These are phyloP conservation scores for Rutstroemia sp. DNA, from an alignment of 2,329 filamentous ascomycete genomes.

Conservation along the genomic window DNA sequence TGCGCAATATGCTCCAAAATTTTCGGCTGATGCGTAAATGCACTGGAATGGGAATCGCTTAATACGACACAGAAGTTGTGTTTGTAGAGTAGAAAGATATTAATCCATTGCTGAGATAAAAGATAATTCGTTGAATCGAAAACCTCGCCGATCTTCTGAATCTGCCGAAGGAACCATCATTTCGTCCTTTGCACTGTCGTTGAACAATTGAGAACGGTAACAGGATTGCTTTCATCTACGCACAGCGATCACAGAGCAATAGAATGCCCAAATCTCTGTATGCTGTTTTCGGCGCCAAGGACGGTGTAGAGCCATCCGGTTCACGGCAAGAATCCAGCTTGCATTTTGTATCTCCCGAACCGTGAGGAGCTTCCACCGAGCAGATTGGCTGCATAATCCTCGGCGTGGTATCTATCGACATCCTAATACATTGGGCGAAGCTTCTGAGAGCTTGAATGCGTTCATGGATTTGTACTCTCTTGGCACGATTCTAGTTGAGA, in stretches of 20 bases:
- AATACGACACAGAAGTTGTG: slow-evolving; percentile 10
- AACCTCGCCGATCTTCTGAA: slow-evolving; percentile 11
- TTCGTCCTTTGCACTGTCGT: slow-evolving; percentile 10
- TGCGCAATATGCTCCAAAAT: background rate
- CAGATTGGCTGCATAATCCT: slow-evolving; percentile 17
- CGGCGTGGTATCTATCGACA: slow-evolving; percentile 4
- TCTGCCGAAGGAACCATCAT: slow-evolving; percentile 5
- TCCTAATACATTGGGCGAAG: background rate
- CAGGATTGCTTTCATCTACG: background rate
- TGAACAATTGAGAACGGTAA: background rate
- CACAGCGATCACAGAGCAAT: background rate
- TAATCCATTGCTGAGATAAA: slow-evolving; percentile 1
- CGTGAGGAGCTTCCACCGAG: slow-evolving; percentile 12
- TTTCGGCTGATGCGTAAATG: background rate
- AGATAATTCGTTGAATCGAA: slow-evolving; percentile 11
- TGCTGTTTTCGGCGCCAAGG: background rate
- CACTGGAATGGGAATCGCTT: slow-evolving; percentile 8
- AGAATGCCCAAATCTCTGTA: background rate
- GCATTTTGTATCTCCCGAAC: slow-evolving; percentile 11
- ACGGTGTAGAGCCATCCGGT: slow-evolving; percentile 2
- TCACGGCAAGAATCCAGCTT: slow-evolving; percentile 8
- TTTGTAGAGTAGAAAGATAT: slow-evolving; percentile 15
- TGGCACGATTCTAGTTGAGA: background rate
- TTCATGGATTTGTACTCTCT: slow-evolving; percentile 1
- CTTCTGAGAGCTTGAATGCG: background rate